Percentiles rank a stretch among this genome's conserved stretches.
phyloP scores from a whole-genome alignment of 2,329 filamentous ascomycete species.

The Teratosphaeria destructans region DNA sequence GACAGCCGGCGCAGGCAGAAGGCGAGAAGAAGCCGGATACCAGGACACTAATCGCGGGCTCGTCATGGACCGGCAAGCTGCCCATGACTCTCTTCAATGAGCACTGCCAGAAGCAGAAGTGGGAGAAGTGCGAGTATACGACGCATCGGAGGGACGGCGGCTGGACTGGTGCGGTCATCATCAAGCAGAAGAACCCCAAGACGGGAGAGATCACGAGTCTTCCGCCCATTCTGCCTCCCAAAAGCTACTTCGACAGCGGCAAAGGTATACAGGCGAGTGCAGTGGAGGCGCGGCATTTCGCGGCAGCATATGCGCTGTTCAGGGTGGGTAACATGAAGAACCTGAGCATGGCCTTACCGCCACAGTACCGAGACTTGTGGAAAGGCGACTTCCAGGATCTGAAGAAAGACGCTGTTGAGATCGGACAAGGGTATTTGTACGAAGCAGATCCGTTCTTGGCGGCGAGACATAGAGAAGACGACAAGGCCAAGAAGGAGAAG shows the following conservation, averaged over 20 bases:
- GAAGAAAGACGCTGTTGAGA: constrained; percentile 69
- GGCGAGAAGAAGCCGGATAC: constrained; percentile 50
- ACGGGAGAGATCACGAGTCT: constrained; percentile 66
- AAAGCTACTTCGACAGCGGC: constrained; percentile 54
- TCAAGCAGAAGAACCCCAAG: constrained; percentile 65
- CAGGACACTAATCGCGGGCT: constrained; percentile 76
- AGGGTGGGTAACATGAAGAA: constrained; percentile 93
- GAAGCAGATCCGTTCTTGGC: constrained; percentile 88
- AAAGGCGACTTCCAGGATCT: constrained; percentile 74
- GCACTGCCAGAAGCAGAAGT: constrained; percentile 90
- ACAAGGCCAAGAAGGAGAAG: constrained; percentile 66
- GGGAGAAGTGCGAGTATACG: constrained; percentile 87
- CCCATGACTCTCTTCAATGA: constrained; percentile 89
- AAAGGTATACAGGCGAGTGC: constrained; percentile 67
- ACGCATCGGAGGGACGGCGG: constrained; percentile 37
- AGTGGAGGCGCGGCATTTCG: constrained; percentile 85
- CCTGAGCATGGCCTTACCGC: constrained; percentile 85
- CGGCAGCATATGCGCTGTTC: constrained; percentile 83
- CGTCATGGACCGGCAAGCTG: constrained; percentile 95
- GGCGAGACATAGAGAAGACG: constrained; percentile 67
- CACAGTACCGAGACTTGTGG: constrained; percentile 82
- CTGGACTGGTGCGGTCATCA: constrained; percentile 63
- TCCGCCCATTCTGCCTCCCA: constrained; percentile 72
- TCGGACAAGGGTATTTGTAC: constrained; percentile 78
- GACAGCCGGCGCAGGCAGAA: constrained; percentile 11